These are phyloP conservation scores for Magnolia changhungtana DNA, from an alignment of 164 flowering plant species.

Conservation along the genomic window DNA sequence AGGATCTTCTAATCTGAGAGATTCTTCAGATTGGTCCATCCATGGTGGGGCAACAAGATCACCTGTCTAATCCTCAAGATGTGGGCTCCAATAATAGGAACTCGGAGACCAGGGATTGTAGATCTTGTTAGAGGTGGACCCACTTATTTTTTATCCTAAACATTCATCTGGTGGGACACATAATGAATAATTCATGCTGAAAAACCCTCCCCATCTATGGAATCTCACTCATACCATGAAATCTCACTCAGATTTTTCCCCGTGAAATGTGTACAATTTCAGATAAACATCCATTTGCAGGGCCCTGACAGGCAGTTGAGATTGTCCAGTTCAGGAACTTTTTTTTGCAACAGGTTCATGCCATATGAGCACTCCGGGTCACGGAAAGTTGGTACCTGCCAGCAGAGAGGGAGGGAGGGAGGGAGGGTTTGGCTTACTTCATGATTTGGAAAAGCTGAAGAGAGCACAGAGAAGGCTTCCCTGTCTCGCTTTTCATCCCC, in stretches of 20 bases:
- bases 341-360: neutral
- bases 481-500: constrained; percentile 83
- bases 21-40: no score
- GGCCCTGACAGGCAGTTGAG: neutral
- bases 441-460: constrained; percentile 63
- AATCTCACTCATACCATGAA: neutral
- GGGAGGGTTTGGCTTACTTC: constrained; percentile 43
- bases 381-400: neutral
- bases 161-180: no score
- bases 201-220: neutral
- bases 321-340: neutral
- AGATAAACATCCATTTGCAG: neutral
- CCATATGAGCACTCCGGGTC: neutral
- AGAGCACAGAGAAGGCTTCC: constrained; percentile 73
- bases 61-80: no score
- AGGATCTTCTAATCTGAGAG: no score
- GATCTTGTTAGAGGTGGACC: no score
- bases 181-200: no score
- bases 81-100: no score
- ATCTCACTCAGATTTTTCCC: neutral
- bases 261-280: neutral
- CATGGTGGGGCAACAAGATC: no score
- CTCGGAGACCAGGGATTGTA: no score
- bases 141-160: no score
- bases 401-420: neutral